Evolutionary conservation across 371 early-diverging fungal species (phyloP).

Genomic region (Sporodiniella umbellata): DNA sequence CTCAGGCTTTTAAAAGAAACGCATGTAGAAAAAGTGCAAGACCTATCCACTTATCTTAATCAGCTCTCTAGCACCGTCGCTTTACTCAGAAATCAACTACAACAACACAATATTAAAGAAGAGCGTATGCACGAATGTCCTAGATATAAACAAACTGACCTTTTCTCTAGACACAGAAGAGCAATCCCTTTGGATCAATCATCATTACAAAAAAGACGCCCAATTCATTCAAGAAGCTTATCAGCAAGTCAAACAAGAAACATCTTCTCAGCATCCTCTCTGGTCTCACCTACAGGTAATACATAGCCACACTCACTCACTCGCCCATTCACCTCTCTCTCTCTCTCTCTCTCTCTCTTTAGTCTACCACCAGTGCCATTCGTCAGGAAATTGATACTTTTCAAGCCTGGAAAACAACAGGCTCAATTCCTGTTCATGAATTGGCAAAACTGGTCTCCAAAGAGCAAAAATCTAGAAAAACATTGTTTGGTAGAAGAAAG

Average conservation of each 20-base stretch:
- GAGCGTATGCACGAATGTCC: no score
- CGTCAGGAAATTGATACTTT: slow-evolving; percentile 31
- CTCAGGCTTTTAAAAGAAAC: slow-evolving; percentile 29
- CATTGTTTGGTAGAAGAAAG: slow-evolving; percentile 11
- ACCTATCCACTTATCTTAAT: slow-evolving; percentile 23
- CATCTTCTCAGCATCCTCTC: slow-evolving; percentile 10
- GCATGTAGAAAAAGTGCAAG: slow-evolving; percentile 34
- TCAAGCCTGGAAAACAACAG: slow-evolving; percentile 29
- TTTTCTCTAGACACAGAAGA: not conserved
- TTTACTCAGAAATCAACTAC: slow-evolving; percentile 18
- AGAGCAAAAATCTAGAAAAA: slow-evolving; percentile 7
- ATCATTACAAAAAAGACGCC: slow-evolving; percentile 25
- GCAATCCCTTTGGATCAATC: not conserved
- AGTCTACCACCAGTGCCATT: slow-evolving; percentile 22
- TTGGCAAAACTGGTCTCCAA: slow-evolving; percentile 16
- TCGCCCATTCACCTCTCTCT: no score
- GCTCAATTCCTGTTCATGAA: slow-evolving; percentile 26
- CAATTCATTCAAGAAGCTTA: slow-evolving; percentile 30
- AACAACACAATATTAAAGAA: slow-evolving; percentile 22
- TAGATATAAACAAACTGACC: no score
- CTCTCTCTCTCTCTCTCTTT: not conserved
- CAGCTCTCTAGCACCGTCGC: slow-evolving; percentile 16
- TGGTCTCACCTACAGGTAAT: slow-evolving; percentile 30
- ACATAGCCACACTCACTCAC: not conserved
- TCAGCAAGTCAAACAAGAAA: slow-evolving; percentile 11